These are phyloP conservation scores for Rhizophora mangle DNA, from an alignment of 345 rosid species.

Conservation along the genomic window DNA sequence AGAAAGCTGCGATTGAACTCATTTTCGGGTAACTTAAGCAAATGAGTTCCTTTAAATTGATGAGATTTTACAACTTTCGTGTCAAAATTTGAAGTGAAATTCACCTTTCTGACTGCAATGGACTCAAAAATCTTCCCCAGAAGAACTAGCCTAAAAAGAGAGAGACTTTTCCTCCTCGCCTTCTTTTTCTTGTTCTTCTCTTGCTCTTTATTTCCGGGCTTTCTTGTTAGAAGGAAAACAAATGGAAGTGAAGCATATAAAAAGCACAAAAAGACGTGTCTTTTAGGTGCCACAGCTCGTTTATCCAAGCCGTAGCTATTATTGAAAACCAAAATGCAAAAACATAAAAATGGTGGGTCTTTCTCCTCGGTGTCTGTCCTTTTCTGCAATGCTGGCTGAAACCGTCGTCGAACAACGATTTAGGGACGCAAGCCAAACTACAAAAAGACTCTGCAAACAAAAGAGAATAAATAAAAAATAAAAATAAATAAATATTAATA, in stretches of 20 bases:
- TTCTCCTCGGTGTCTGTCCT: background rate
- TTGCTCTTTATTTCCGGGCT: background rate
- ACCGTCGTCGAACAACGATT: background rate
- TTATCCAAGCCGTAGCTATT: conserved; percentile 14
- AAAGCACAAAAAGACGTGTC: conserved; percentile 3
- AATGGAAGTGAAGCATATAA: conserved; percentile 2
- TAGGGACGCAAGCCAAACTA: background rate
- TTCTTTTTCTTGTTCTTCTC: background rate
- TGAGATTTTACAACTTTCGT: background rate
- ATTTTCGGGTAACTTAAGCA: conserved; percentile 4
- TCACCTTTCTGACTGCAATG: conserved; percentile 15
- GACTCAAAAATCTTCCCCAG: conserved; percentile 2
- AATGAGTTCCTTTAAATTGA: background rate
- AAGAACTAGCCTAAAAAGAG: background rate
- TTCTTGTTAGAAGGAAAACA: background rate
- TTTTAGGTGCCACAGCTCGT: conserved; percentile 24
- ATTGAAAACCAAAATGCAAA: background rate
- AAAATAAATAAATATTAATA: too few relatives aligned
- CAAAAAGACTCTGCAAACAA: too few relatives aligned
- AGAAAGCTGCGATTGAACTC: conserved; percentile 6
- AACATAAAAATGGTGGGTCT: conserved; percentile 7
- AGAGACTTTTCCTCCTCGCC: background rate
- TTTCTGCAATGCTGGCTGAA: conserved; percentile 7
- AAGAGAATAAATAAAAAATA: too few relatives aligned
- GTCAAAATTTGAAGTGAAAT: background rate